Evolutionary conservation across 108 stramenopile genomes (phyloP), one percentile per base, ranked within the genome.

Genomic region (Craspedostauros australis): DNA sequence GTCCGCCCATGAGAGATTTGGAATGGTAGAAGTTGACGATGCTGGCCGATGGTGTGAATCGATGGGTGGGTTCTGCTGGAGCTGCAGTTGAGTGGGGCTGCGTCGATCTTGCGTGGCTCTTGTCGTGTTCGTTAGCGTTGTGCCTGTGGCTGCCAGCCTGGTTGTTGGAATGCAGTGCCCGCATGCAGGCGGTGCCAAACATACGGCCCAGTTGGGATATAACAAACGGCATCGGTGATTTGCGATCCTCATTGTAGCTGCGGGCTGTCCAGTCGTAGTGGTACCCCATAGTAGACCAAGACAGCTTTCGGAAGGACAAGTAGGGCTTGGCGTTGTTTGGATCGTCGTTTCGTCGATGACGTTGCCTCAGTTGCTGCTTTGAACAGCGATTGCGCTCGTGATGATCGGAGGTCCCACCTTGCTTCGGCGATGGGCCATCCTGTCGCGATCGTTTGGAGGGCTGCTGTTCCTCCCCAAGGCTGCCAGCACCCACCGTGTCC

Each of bases 11-110:
- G 25, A 61, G 46, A 0, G 72, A 73, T 45, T 78, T 78, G 5
- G 23, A 21, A 25, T 46, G 62, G 64, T 85, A 85, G 45, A 60
- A 85, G 52, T 85, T 85, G 27, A 85, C 84, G 60, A 85, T 85
- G 32, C 59, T 48, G 19, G 84, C 84, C 3, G 70, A 60, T 15
- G 77, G 62, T 4, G 22, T 52, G 63, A 77, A 84, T 5, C 4
- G 28, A 48, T 11, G n/a, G 36, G 48, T 30, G 12, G 36, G 22
- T 52, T 34, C 22, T 0, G 54, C 9, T 39, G 29, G 14, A 1
- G 3, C 22, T 16, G 14, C 36, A 23, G 49, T 8, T 32, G 45
- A 5, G 14, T 19, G 20, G 6, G 0, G 30, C 16, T 22, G 12
- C 24, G 27, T 9, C 24, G 28, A 49, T 1, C 47, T 49, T 6